Evolutionary conservation across 352 stramenopile genomes (phyloP).

Genomic region (Thalassiosira livingstoniorum): DNA sequence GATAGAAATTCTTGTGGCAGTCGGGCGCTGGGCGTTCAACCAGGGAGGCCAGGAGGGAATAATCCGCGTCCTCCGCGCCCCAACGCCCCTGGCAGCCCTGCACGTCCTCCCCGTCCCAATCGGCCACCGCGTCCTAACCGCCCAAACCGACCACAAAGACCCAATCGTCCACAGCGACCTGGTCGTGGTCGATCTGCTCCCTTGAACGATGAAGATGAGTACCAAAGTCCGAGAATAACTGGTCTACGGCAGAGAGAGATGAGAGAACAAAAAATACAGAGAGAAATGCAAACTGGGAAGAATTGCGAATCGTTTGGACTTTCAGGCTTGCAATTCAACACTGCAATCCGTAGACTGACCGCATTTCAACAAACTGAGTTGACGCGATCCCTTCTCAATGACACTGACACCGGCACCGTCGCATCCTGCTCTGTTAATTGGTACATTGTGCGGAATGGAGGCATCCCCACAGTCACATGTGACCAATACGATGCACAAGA

Average conservation of each 20-base stretch:
- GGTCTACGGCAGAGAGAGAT: too few species aligned
- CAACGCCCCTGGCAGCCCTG: neutral
- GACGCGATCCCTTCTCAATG: conserved; percentile 20
- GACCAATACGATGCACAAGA: conserved; percentile 20
- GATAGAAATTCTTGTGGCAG: conserved; percentile 7
- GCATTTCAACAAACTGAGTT: conserved; percentile 12
- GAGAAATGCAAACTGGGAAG: neutral
- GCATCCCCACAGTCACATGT: conserved; percentile 17
- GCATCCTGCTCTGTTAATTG: conserved; percentile 28
- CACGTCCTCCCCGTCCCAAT: neutral
- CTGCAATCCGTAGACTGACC: conserved; percentile 6
- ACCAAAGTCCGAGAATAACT: too few species aligned
- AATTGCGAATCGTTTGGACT: neutral
- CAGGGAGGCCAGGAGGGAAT: neutral
- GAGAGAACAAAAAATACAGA: neutral
- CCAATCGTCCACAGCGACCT: neutral
- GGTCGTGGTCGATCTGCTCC: neutral
- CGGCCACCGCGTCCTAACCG: neutral
- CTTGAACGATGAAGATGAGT: too few species aligned
- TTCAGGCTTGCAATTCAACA: conserved; percentile 2
- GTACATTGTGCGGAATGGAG: conserved; percentile 22
- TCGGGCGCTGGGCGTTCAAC: neutral
- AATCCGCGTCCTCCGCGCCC: neutral
- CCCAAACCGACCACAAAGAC: neutral
- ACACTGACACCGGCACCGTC: conserved; percentile 21